Conservation (phyloP, 768 basidiomycete species). For the Pulveroboletus sp. region DNA sequence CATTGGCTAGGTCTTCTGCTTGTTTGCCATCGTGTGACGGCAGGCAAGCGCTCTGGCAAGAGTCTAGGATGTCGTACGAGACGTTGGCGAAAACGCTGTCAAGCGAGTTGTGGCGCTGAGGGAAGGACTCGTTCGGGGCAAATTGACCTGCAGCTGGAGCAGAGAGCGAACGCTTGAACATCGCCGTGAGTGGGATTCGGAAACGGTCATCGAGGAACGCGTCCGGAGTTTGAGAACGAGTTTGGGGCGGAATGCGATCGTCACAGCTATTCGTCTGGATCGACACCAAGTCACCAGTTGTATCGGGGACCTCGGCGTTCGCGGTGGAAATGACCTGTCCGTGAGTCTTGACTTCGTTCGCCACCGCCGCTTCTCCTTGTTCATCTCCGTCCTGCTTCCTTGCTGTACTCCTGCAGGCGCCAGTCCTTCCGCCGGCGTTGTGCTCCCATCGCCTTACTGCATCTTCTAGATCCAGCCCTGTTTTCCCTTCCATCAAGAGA, state of each 20-base stretch:
- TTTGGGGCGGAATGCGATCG: conserved; percentile 6
- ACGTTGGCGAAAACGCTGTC: conserved; percentile 31
- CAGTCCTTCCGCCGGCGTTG: conserved; percentile 8
- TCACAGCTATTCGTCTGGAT: conserved; percentile 1
- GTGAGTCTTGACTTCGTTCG: conserved; percentile 10
- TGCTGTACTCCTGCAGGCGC: background rate
- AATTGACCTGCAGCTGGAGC: conserved; percentile 42
- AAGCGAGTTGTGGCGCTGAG: conserved; percentile 22
- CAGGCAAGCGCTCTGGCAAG: conserved; percentile 13
- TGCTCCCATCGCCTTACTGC: conserved; percentile 54
- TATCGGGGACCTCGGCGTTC: background rate
- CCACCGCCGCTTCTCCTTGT: conserved; percentile 15
- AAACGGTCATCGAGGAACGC: conserved; percentile 31
- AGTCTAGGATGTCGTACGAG: conserved; percentile 28
- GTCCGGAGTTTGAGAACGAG: conserved; percentile 30
- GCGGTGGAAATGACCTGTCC: conserved; percentile 5
- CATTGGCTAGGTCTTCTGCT: conserved; percentile 19
- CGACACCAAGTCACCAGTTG: background rate
- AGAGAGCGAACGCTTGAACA: conserved; percentile 64
- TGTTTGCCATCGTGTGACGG: conserved; percentile 17
- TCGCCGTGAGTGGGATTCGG: conserved; percentile 52
- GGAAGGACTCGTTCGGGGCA: conserved; percentile 11
- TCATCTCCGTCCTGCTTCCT: conserved; percentile 25
- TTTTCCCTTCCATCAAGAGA: conserved; percentile 63
- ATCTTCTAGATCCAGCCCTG: conserved; percentile 54